Evolutionary conservation across 2,329 filamentous ascomycete genomes (phyloP).

Genomic region (Monosporascus sp.): DNA sequence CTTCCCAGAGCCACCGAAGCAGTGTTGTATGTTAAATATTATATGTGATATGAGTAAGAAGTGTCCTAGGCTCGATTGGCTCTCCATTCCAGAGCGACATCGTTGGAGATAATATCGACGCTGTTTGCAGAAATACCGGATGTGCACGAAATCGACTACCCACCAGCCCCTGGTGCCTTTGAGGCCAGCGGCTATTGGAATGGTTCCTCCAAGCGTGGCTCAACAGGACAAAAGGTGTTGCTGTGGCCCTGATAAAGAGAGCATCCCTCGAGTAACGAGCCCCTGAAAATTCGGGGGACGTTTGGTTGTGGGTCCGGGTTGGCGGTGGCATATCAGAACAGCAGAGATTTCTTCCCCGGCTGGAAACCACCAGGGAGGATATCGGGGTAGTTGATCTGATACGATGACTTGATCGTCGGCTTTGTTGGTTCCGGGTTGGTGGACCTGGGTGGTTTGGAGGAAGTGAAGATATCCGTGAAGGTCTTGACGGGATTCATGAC

Average conservation of each 20-base stretch:
- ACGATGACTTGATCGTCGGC: constrained; percentile 3
- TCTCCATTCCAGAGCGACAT: too few relatives aligned
- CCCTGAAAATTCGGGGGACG: not conserved
- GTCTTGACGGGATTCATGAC: constrained; percentile 4
- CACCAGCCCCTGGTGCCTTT: too few relatives aligned
- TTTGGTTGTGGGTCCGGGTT: not conserved
- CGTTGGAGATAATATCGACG: too few relatives aligned
- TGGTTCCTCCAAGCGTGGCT: not conserved
- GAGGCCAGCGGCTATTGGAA: not conserved
- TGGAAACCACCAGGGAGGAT: constrained; percentile 22
- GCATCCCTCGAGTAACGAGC: too few relatives aligned
- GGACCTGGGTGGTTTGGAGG: constrained; percentile 5
- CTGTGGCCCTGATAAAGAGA: not conserved
- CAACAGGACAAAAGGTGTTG: not conserved
- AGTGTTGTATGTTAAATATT: too few relatives aligned
- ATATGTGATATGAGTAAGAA: too few relatives aligned
- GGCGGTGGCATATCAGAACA: constrained; percentile 7
- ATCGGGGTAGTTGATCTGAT: constrained; percentile 22
- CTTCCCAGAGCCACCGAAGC: too few relatives aligned
- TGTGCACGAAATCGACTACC: too few relatives aligned
- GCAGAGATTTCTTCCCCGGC: constrained; percentile 19
- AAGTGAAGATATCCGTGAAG: not conserved
- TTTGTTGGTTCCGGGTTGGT: constrained; percentile 1
- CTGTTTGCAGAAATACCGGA: too few relatives aligned
- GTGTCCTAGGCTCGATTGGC: too few relatives aligned